These are phyloP conservation scores for Aspergillus quadricinctus DNA, from an alignment of 2,329 filamentous ascomycete species.

Conservation along the genomic window DNA sequence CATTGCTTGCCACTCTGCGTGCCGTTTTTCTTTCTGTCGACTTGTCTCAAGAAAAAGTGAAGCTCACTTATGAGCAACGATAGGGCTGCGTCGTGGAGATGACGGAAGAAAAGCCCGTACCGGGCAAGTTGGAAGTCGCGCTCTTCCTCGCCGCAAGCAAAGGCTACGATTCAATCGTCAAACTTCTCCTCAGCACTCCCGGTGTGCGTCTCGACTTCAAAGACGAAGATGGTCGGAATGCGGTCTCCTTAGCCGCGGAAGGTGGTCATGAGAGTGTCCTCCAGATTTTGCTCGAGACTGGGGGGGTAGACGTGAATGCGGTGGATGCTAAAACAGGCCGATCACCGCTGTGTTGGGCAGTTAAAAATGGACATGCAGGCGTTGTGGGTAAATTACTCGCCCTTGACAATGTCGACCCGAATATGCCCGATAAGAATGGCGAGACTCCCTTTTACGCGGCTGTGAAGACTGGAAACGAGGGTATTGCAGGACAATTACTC, in stretches of 20 bases:
- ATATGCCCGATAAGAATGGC: constrained; percentile 10
- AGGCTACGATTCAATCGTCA: constrained; percentile 22
- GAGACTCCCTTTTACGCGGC: constrained; percentile 14
- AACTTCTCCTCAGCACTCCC: constrained; percentile 17
- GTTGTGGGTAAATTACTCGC: constrained; percentile 11
- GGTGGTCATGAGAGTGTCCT: constrained; percentile 19
- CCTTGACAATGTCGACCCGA: constrained; percentile 13
- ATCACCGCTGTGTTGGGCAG: constrained; percentile 17
- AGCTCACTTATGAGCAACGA: not conserved
- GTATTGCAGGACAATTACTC: constrained; percentile 13
- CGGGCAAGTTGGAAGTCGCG: constrained; percentile 19
- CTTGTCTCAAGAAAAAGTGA: not conserved
- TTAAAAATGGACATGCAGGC: constrained; percentile 13
- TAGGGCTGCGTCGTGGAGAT: not conserved
- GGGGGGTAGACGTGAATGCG: constrained; percentile 12
- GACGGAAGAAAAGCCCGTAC: not conserved
- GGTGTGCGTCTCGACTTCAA: constrained; percentile 18
- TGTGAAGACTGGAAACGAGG: constrained; percentile 7
- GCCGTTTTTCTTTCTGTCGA: not conserved
- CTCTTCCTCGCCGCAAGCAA: constrained; percentile 20
- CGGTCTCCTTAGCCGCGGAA: constrained; percentile 21
- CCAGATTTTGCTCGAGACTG: constrained; percentile 15
- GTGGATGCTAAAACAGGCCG: constrained; percentile 10
- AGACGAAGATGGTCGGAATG: constrained; percentile 16
- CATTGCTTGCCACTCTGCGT: not conserved